Evolutionary conservation across 1,284 basidiomycete genomes (phyloP).

Genomic region (Neolentinus lepideus): DNA sequence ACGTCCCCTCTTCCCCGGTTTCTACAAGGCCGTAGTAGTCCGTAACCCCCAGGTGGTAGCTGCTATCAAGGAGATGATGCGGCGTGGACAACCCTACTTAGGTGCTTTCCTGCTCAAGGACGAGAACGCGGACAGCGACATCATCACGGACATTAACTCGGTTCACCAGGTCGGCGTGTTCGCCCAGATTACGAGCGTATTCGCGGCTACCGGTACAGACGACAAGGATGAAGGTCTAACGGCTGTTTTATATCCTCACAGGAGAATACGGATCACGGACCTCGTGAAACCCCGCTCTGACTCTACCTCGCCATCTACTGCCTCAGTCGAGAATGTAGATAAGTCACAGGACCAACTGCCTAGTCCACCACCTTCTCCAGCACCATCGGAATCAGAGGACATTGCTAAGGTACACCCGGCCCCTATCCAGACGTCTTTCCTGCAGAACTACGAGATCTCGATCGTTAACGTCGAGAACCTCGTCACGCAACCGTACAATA

Average conservation of each 20-base stretch:
- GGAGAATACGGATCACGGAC: constrained; percentile 88
- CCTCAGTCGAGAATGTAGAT: constrained; percentile 44
- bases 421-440: constrained; percentile 82
- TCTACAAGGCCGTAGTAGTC: constrained; percentile 96
- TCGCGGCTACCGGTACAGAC: constrained; percentile 55
- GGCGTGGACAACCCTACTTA: constrained; percentile 94
- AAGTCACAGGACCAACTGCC: constrained; percentile 36
- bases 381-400: constrained; percentile 18
- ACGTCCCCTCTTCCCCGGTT: constrained; percentile 93
- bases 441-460: constrained; percentile 86
- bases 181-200: constrained; percentile 95
- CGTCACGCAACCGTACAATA: constrained; percentile 77
- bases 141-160: constrained; percentile 83
- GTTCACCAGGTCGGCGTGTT: constrained; percentile 96
- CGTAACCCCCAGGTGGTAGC: constrained; percentile 88
- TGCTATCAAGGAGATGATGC: constrained; percentile 95
- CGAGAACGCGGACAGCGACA: constrained; percentile 87
- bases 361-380: constrained; percentile 39
- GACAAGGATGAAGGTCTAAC: constrained; percentile 85
- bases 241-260: constrained; percentile 92
- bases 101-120: constrained; percentile 98
- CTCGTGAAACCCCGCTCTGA: constrained; percentile 55
- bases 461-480: constrained; percentile 90
- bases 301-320: constrained; percentile 21
- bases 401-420: constrained; percentile 25